phyloP scores from a whole-genome alignment of 2,329 filamentous ascomycete genomes.

The Sporothrix pseudoabietina region DNA sequence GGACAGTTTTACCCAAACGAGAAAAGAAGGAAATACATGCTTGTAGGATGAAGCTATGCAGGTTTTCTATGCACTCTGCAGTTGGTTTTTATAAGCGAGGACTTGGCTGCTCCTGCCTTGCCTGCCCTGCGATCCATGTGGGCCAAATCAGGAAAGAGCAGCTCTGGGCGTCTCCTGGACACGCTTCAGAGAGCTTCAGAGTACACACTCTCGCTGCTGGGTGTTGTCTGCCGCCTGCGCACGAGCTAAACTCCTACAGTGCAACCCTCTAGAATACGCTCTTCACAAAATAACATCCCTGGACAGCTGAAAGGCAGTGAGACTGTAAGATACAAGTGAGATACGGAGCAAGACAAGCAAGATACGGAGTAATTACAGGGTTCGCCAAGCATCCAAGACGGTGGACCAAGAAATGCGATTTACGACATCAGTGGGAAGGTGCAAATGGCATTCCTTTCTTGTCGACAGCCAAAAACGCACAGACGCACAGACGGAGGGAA shows the following conservation, averaged over 20 bases:
- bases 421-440: background rate
- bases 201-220: background rate
- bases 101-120: background rate
- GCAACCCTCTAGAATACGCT: background rate
- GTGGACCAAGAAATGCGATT: background rate
- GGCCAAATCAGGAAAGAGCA: background rate
- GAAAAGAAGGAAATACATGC: background rate
- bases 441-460: background rate
- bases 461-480: background rate
- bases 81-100: background rate
- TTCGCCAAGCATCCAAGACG: background rate
- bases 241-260: background rate
- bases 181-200: background rate
- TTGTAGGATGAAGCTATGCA: background rate
- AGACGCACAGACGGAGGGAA: background rate
- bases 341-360: background rate
- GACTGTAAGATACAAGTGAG: background rate
- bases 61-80: background rate
- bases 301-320: background rate
- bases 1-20: background rate
- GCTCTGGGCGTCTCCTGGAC: background rate
- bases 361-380: background rate
- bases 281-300: background rate
- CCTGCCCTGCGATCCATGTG: background rate
- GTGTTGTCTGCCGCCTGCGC: background rate